Base-by-base conservation (phyloP, 495 filamentous ascomycete species). In the Aspergillus cristatus region DNA sequence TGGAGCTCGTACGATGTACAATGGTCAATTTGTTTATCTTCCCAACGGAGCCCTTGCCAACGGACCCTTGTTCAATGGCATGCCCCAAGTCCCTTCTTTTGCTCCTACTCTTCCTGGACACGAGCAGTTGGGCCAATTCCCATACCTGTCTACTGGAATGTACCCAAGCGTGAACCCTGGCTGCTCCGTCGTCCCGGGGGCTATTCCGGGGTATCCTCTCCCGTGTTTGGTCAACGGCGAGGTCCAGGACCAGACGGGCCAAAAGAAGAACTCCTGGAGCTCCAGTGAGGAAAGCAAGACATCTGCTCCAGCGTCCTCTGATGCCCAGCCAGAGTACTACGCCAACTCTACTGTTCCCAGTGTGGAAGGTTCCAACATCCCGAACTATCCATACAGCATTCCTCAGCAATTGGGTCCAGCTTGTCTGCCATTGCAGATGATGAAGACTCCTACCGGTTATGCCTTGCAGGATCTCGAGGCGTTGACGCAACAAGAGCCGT, bases 401-500 rank as follows among this genome's bases (percentile, higher is more conserved):
- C 17, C 50, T 17, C 42, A 56, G 0, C 54, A 53, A 13, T n/a
- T 54, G 8, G 48, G 46, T 14, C 45, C 53, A 1, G 37, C 54
- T 6, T 53, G 43, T 14, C 44, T 64, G 12, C 59, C 55, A 1
- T 48, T 55, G 8, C 62, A 67, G 38, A 60, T 67, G 56, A 67
- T 66, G 63, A 66, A 60, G 36, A 61, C 60, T 1, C 40, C 56
- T 15, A 68, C 69, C 40, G 75, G 73, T 37, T 69, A 74, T 32
- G 63, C 81, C 34, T 65, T 82, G 18, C 68, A 77, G 40, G 75
- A 84, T 18, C 67, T 94, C 18, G 73, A 90, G 44, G 68, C 70
- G 14, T 63, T 94, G 37, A 72, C 89, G 6, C 68, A 79, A 41
- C 72, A 81, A 46, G 76, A 84, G 6, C 90, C 93, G 14, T 57